Evolutionary conservation across 2,329 filamentous ascomycete species (phyloP), one percentile per base, ranked within the genome.

Genomic region (Cercospora sp.): DNA sequence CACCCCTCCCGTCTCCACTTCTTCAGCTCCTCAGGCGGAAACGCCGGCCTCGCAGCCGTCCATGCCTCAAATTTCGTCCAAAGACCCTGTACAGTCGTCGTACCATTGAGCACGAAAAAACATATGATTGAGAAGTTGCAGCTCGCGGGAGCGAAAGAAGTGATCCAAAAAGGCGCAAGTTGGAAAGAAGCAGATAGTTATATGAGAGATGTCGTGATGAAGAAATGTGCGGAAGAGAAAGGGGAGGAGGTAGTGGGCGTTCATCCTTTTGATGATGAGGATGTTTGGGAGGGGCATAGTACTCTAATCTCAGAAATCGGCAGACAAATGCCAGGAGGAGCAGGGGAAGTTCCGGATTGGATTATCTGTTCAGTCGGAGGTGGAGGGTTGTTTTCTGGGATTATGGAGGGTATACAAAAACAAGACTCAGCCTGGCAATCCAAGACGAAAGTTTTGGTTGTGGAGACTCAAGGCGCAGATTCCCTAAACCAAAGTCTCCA

Each of bases 11-110:
- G n/a, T 31, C 96, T 77, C 92, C 93, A 5, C 59, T 70, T 63
- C 57, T 68, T 68, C 69, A 90, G 87, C 75, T 91, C 90, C 12
- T 91, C 88, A 2, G 92, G 91, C 68, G 93, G 93, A 66, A 96
- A 96, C 77, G 93, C 93, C 4, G 93, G 93, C 1, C 86, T 96
- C 5, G 93, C 92, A 1, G 92, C 91, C 74, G 91, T 92, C 13
- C 89, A 88, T 59, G 90, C 92, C 1, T 90, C 92, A 12, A 82
- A 83, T 26, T 82, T 86, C 2, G 84, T 95, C 6, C 80, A 83
- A 5, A 85, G 87, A 42, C 87, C 87, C 1, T 89, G 88, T 77
- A 94, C 92, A 5, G 90, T 96, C 69, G 90, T 93, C 31, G 87
- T 95, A 1, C 91, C 93, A 0, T 77, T 82, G 8, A 83, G 82